phyloP scores from a whole-genome alignment of 257 asterid species.

The Scutellaria minor region DNA sequence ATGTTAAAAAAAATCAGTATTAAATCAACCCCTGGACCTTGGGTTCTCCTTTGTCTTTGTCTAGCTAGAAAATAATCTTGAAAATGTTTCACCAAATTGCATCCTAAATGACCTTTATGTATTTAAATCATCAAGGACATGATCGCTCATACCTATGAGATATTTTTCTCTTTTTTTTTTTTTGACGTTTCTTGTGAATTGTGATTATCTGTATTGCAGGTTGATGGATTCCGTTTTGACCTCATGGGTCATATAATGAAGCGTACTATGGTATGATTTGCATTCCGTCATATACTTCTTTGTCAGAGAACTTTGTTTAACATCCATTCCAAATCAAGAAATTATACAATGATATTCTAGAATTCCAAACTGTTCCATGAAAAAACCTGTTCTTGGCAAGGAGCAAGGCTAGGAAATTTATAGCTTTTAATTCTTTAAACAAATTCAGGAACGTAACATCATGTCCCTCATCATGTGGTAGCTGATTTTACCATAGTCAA shows the following conservation, averaged over 20 bases:
- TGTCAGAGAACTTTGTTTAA: slow-evolving; percentile 1
- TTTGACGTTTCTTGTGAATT: slow-evolving; percentile 15
- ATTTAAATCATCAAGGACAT: background rate
- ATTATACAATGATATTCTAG: slow-evolving; percentile 2
- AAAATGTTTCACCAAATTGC: background rate
- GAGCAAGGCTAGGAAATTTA: background rate
- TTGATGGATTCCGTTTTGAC: slow-evolving; percentile 98
- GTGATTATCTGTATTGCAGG: slow-evolving; percentile 56
- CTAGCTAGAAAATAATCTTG: background rate
- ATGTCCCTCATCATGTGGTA: slow-evolving; percentile 2
- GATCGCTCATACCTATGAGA: slow-evolving; percentile 19
- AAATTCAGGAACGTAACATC: background rate
- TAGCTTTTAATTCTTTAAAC: background rate
- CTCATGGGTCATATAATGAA: slow-evolving; percentile 98
- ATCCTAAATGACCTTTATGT: background rate
- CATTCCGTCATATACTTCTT: slow-evolving; percentile 2
- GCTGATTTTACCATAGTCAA: background rate
- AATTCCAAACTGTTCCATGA: background rate
- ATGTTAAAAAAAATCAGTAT: background rate
- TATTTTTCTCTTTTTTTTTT: background rate
- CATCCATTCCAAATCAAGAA: background rate
- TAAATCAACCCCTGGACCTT: background rate
- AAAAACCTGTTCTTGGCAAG: background rate
- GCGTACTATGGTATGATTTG: slow-evolving; percentile 72
- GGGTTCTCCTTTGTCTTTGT: background rate